phyloP scores from a whole-genome alignment of 208 protist genomes.

The Acanthamoeba healyi region DNA sequence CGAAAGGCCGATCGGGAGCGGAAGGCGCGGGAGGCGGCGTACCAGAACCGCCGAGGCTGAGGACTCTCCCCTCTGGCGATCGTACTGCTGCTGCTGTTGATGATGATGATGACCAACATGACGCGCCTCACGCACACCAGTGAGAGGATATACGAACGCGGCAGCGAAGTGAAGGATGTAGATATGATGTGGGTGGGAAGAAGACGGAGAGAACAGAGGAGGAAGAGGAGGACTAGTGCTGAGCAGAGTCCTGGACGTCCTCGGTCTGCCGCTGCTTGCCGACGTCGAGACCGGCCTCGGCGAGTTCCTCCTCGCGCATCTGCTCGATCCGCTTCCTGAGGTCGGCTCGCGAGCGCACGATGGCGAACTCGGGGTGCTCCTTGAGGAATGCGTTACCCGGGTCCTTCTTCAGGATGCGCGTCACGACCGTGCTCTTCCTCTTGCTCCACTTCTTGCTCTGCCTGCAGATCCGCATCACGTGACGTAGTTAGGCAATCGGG shows the following conservation, averaged over 20 bases:
- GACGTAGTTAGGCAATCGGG: neutral
- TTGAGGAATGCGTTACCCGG: slow-evolving; percentile 53
- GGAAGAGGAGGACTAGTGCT: neutral
- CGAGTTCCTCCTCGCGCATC: slow-evolving; percentile 29
- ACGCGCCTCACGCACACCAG: no score
- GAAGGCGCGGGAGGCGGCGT: neutral
- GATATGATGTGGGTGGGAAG: no score
- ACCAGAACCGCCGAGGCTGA: neutral
- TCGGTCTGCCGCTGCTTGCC: neutral
- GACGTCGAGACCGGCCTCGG: slow-evolving; percentile 9
- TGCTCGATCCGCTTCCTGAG: slow-evolving; percentile 66
- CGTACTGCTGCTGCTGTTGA: no score
- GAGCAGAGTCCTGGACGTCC: neutral
- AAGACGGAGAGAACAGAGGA: no score
- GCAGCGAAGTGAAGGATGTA: no score
- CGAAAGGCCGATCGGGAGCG: slow-evolving; percentile 15
- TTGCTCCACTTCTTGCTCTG: slow-evolving; percentile 64
- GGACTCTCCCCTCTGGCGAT: no score
- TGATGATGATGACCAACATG: no score
- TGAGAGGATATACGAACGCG: no score
- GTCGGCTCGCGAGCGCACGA: slow-evolving; percentile 44
- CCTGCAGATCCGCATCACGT: neutral
- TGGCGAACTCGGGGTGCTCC: slow-evolving; percentile 69
- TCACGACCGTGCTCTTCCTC: slow-evolving; percentile 45
- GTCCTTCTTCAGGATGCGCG: slow-evolving; percentile 60